Percentiles rank a stretch among this genome's conserved stretches.
Evolutionary conservation across 306 rosid species (phyloP).

Genomic region (Malus sylvestris): DNA sequence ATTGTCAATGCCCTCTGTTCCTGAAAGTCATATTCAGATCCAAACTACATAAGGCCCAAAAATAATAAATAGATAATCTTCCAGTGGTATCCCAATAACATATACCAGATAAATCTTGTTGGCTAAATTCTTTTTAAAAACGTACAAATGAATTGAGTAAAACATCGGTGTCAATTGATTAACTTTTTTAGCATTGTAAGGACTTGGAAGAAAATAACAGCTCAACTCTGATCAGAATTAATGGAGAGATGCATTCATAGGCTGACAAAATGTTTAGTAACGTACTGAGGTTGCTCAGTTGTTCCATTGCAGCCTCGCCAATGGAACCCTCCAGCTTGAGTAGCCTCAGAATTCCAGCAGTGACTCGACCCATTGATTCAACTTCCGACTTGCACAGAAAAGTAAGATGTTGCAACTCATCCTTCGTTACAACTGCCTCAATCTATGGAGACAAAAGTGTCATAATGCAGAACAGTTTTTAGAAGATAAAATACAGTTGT

Average conservation of each 20-base stretch:
- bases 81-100: not conserved
- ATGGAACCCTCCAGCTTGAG: conserved; percentile 86
- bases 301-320: conserved; percentile 77
- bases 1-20: conserved; percentile 83
- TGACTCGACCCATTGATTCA: conserved; percentile 83
- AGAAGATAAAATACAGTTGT: not conserved
- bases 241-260: not conserved
- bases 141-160: not conserved
- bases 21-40: conserved; percentile 38
- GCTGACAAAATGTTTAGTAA: conserved; percentile 5
- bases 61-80: not conserved
- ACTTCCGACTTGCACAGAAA: conserved; percentile 88
- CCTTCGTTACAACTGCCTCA: conserved; percentile 85
- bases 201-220: not conserved
- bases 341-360: conserved; percentile 72
- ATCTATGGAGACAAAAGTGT: conserved; percentile 42
- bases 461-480: conserved; percentile 10
- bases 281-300: conserved; percentile 80
- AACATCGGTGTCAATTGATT: not conserved
- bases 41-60: not conserved
- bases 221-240: not conserved
- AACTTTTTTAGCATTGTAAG: not conserved
- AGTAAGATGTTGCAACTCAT: conserved; percentile 85
- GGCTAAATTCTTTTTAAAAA: not conserved
- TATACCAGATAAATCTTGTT: not conserved